These are phyloP conservation scores for Trichocladium antarcticum DNA, from an alignment of 495 filamentous ascomycete genomes.

Conservation along the genomic window DNA sequence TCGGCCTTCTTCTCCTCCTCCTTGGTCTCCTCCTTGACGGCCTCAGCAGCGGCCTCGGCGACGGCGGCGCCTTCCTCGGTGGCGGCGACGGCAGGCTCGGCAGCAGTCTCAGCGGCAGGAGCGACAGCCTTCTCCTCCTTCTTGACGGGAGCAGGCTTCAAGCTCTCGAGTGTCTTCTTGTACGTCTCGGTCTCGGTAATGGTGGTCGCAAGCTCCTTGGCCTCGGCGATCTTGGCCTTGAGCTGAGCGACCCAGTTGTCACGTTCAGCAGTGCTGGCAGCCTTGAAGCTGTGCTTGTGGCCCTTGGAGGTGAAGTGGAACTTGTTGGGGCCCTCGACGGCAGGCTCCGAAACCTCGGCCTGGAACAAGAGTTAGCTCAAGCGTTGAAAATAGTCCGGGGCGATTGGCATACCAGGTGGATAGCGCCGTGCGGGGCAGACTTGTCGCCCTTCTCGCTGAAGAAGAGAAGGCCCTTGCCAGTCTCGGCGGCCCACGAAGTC, in stretches of 20 bases:
- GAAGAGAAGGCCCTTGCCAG: slow-evolving; percentile 91
- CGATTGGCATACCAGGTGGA: slow-evolving; percentile 60
- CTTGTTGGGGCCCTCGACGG: slow-evolving; percentile 59
- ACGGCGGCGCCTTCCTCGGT: slow-evolving; percentile 38
- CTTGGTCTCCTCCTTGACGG: slow-evolving; percentile 32
- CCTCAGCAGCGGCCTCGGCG: slow-evolving; percentile 37
- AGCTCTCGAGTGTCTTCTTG: slow-evolving; percentile 64
- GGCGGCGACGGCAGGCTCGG: slow-evolving; percentile 32
- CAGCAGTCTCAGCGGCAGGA: slow-evolving; percentile 27
- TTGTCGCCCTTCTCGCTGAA: slow-evolving; percentile 79
- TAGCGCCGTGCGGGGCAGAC: slow-evolving; percentile 62
- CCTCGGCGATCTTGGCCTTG: slow-evolving; percentile 64
- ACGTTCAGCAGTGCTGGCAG: slow-evolving; percentile 59
- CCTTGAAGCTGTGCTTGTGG: slow-evolving; percentile 87
- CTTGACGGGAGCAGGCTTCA: slow-evolving; percentile 47
- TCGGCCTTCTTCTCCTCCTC: slow-evolving; percentile 37
- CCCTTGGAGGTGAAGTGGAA: slow-evolving; percentile 75
- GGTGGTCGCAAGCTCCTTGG: slow-evolving; percentile 58
- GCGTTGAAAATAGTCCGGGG: neutral
- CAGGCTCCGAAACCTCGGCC: slow-evolving; percentile 75
- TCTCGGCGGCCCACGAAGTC: slow-evolving; percentile 80
- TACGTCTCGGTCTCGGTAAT: slow-evolving; percentile 63
- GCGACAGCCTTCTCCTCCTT: slow-evolving; percentile 35
- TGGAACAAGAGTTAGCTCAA: slow-evolving; percentile 27
- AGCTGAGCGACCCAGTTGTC: slow-evolving; percentile 79